phyloP scores from a whole-genome alignment of 2,329 filamentous ascomycete genomes.

The Aspergillus candidus region DNA sequence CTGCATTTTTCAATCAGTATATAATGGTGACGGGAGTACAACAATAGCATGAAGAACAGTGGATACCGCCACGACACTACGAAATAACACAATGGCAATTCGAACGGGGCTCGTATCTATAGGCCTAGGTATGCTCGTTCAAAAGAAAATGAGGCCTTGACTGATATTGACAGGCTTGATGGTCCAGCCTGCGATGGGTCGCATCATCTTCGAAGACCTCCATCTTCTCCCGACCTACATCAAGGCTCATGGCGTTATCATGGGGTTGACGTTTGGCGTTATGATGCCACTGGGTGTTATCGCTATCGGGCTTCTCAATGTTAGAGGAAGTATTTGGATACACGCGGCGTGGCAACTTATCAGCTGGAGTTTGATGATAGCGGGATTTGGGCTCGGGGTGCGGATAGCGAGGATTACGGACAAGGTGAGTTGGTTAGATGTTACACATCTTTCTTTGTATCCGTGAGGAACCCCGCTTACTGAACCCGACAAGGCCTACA shows the following conservation, averaged over 20 bases:
- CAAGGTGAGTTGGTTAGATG: slow-evolving; percentile 12
- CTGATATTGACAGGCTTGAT: no score
- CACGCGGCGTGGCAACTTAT: slow-evolving; percentile 23
- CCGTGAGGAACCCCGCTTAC: no score
- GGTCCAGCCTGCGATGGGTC: no score
- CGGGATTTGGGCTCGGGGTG: slow-evolving; percentile 23
- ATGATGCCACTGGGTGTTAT: slow-evolving; percentile 22
- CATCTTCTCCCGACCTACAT: slow-evolving; percentile 11
- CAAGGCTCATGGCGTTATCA: slow-evolving; percentile 21
- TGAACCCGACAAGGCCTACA: slow-evolving; percentile 7
- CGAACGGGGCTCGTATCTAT: no score
- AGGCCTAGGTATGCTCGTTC: no score
- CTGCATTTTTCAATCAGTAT: no score
- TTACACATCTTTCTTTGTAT: background rate
- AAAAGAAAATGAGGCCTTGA: no score
- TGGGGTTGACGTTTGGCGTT: slow-evolving; percentile 22
- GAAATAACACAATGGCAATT: no score
- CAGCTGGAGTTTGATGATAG: slow-evolving; percentile 23
- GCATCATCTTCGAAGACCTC: slow-evolving; percentile 12
- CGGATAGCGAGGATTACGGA: slow-evolving; percentile 21
- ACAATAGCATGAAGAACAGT: no score
- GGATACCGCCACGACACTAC: no score
- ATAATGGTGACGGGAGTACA: no score
- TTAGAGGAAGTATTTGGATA: slow-evolving; percentile 14
- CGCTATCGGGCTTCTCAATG: slow-evolving; percentile 16